Percentiles rank a stretch among this genome's conserved stretches.
These are phyloP conservation scores for Carallia brachiata DNA, from an alignment of 345 rosid genomes.

Conservation along the genomic window DNA sequence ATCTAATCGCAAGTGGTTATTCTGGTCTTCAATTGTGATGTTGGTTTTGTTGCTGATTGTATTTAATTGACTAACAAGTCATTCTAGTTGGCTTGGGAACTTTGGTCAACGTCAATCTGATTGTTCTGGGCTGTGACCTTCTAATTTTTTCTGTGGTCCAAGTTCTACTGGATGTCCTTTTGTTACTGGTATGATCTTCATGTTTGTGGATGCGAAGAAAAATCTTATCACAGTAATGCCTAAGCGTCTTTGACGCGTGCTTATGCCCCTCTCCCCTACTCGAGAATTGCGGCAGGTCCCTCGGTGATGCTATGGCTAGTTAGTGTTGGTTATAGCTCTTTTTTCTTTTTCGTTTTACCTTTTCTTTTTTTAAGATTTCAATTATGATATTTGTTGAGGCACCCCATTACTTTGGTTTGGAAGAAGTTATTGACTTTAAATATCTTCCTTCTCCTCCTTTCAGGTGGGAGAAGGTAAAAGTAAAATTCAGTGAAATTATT, in stretches of 20 bases:
- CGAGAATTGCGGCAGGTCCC: slow-evolving; percentile 2
- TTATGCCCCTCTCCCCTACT: background rate
- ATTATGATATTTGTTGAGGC: background rate
- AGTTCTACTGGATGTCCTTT: slow-evolving; percentile 16
- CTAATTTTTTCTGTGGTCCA: background rate
- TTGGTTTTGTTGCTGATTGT: background rate
- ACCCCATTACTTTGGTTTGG: background rate
- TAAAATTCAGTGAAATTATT: background rate
- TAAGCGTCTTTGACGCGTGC: slow-evolving; percentile 10
- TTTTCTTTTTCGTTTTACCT: background rate
- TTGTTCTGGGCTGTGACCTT: background rate
- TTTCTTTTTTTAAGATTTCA: background rate
- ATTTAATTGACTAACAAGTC: background rate
- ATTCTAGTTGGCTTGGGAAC: background rate
- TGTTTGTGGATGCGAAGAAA: slow-evolving; percentile 13
- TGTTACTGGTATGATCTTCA: slow-evolving; percentile 16
- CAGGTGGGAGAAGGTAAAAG: background rate
- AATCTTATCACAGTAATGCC: slow-evolving; percentile 21
- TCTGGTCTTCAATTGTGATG: background rate
- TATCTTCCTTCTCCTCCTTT: background rate
- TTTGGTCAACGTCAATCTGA: background rate
- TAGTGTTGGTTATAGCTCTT: background rate
- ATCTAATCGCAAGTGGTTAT: slow-evolving; percentile 16
- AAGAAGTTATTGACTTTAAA: slow-evolving; percentile 3
- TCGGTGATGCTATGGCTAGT: background rate